A percentile compares a stretch with the other conserved stretches of the same genome.
phyloP scores from a whole-genome alignment of 352 stramenopile species.

The Phytophthora vignae region DNA sequence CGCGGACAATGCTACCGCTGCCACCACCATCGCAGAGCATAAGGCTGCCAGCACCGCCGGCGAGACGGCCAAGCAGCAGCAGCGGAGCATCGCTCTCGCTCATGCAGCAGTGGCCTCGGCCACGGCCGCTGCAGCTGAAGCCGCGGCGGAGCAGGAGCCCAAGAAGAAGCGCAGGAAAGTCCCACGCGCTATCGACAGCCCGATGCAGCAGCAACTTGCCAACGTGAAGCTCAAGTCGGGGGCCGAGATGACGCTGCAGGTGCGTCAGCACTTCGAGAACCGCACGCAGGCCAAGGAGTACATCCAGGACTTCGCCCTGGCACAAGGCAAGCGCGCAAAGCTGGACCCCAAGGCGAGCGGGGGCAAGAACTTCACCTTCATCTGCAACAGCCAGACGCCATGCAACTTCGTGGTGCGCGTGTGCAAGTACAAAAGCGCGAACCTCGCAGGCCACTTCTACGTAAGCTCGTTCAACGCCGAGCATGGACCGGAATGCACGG shows the following conservation, averaged over 20 bases:
- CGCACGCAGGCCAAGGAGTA: constrained; percentile 50
- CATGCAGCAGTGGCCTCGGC: no score
- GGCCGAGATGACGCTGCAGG: constrained; percentile 38
- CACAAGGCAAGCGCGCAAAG: constrained; percentile 51
- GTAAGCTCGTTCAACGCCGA: constrained; percentile 47
- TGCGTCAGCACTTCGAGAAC: constrained; percentile 46
- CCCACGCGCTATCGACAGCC: background rate
- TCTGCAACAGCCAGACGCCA: constrained; percentile 53
- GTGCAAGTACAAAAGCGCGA: constrained; percentile 40
- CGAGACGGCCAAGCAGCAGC: background rate
- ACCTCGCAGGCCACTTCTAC: constrained; percentile 41
- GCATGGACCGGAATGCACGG: constrained; percentile 46
- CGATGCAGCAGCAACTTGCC: constrained; percentile 22
- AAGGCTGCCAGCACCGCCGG: background rate
- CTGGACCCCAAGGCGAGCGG: constrained; percentile 48
- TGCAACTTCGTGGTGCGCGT: constrained; percentile 54
- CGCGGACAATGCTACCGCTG: no score
- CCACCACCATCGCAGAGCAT: background rate
- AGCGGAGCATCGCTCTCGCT: background rate
- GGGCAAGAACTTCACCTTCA: constrained; percentile 61
- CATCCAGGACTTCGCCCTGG: constrained; percentile 60
- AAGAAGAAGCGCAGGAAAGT: constrained; percentile 41
- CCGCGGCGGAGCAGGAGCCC: background rate
- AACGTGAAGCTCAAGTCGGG: constrained; percentile 43
- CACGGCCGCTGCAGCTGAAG: background rate